Evolutionary conservation across 208 protist species (phyloP), one percentile per base, ranked within the genome.

Genomic region (Trypanosoma platydactyli): DNA sequence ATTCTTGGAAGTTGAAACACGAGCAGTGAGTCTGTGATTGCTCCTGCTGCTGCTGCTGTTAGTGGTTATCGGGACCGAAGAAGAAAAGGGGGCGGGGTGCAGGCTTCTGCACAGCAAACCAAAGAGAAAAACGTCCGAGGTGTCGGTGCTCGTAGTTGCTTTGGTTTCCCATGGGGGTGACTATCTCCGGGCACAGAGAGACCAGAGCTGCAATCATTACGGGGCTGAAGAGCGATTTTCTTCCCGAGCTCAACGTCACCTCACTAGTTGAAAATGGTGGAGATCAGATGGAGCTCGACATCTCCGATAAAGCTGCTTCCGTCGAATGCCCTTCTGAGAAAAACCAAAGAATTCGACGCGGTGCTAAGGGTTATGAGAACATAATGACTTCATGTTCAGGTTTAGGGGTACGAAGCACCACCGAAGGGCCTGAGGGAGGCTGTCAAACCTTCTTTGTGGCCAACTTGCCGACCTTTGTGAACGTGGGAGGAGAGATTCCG

Each of bases 391-490:
- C 2, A 22, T 16, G 4, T 12, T 48, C 44, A 48, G 13, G 4
- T 24, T 3, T 22, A 4, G 44, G 3, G n/a, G 16, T 16, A 12
- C 18, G 13, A 48, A 4, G 16, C 44, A 48, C 6, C 3, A 16
- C 44, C 6, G 16, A 22, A 5, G 13, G n/a, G 13, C 12, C 4
- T 22, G 44, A 4, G n/a, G 16, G 13, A 24, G 44, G 4, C 13
- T 18, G 27, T 5, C 33, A 44, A 25, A 20, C 7, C 35, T 4
- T 44, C 35, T 63, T 63, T 63, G 57, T 50, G 27, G 35, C 41
- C 6, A 20, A 50, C 27, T n/a, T 63, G 15, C 57, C 57, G 12
- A 33, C 42, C 2, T 63, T 63, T 63, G 33, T 27, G 57, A 50
- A 63, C 46, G 40, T 29, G 33, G 57, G 50, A 20, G 25, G 24